phyloP scores from a whole-genome alignment of 352 stramenopile genomes.

The Phytopythium chamaehyphon region DNA sequence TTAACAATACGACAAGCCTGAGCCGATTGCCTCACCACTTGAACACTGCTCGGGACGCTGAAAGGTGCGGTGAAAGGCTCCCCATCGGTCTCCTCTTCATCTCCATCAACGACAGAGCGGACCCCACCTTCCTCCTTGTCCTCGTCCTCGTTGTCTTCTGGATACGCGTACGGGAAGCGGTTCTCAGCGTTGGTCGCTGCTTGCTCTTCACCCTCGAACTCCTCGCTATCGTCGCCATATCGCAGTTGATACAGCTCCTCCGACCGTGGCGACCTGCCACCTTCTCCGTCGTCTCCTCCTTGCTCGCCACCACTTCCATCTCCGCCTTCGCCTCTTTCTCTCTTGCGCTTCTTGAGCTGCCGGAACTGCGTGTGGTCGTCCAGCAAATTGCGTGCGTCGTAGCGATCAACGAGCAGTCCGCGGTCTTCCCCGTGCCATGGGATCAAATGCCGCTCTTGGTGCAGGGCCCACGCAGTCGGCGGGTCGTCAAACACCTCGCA shows the following conservation, averaged over 20 bases:
- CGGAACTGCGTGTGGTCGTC: slow-evolving; percentile 43
- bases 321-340: neutral
- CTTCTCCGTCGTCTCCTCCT: neutral
- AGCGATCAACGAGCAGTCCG: slow-evolving; percentile 47
- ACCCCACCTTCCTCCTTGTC: neutral
- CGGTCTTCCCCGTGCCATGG: slow-evolving; percentile 34
- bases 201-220: slow-evolving; percentile 22
- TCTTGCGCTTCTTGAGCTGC: slow-evolving; percentile 31
- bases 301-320: neutral
- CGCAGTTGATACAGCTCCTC: slow-evolving; percentile 35
- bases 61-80: slow-evolving; percentile 25
- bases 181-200: slow-evolving; percentile 18
- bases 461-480: slow-evolving; percentile 37
- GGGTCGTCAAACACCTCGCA: slow-evolving; percentile 51
- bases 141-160: slow-evolving; percentile 18
- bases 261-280: slow-evolving; percentile 4
- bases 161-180: slow-evolving; percentile 40
- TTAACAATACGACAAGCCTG: slow-evolving; percentile 4
- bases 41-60: slow-evolving; percentile 19
- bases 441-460: slow-evolving; percentile 53
- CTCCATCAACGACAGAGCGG: too few relatives aligned
- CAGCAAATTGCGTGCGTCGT: slow-evolving; percentile 60
- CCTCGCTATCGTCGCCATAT: slow-evolving; percentile 38
- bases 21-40: slow-evolving; percentile 15
- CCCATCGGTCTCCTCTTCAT: slow-evolving; percentile 15